phyloP scores from a whole-genome alignment of 495 filamentous ascomycete species.

The Aspergillus diversus region DNA sequence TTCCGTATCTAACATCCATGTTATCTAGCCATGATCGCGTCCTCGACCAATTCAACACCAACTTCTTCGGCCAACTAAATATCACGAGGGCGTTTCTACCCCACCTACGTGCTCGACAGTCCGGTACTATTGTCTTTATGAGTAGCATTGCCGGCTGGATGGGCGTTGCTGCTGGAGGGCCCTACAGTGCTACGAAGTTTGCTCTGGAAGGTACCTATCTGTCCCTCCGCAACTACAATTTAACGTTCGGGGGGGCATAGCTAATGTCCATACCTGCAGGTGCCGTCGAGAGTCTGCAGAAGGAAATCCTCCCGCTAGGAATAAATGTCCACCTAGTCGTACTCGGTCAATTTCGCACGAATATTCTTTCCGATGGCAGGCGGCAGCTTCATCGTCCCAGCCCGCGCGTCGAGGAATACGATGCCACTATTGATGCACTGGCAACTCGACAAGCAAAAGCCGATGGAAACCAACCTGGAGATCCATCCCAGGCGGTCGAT shows the following conservation, averaged over 20 bases:
- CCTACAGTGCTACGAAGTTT: slow-evolving; percentile 58
- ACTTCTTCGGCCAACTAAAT: slow-evolving; percentile 51
- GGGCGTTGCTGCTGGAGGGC: slow-evolving; percentile 36
- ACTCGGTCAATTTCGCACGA: slow-evolving; percentile 52
- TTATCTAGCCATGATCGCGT: slow-evolving; percentile 32
- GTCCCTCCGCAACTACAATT: no score
- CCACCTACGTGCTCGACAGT: slow-evolving; percentile 42
- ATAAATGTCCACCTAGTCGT: slow-evolving; percentile 25
- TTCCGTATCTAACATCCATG: background rate
- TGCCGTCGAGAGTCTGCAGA: slow-evolving; percentile 47
- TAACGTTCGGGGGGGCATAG: background rate
- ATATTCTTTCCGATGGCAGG: slow-evolving; percentile 29
- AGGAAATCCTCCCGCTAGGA: slow-evolving; percentile 44
- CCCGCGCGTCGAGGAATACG: background rate
- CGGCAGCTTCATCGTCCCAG: background rate
- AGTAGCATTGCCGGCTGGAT: slow-evolving; percentile 48
- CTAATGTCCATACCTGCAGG: slow-evolving; percentile 21
- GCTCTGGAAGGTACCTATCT: slow-evolving; percentile 44
- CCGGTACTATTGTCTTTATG: slow-evolving; percentile 50
- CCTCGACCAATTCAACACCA: slow-evolving; percentile 22
- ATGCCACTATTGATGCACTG: background rate
- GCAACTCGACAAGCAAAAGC: background rate
- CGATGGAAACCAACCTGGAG: slow-evolving; percentile 41
- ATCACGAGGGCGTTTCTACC: slow-evolving; percentile 51
- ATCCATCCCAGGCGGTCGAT: slow-evolving; percentile 37